Percentiles rank a stretch among this genome's conserved stretches.
Conservation (phyloP, 495 filamentous ascomycete species). For the Penicillium crystallinum region DNA sequence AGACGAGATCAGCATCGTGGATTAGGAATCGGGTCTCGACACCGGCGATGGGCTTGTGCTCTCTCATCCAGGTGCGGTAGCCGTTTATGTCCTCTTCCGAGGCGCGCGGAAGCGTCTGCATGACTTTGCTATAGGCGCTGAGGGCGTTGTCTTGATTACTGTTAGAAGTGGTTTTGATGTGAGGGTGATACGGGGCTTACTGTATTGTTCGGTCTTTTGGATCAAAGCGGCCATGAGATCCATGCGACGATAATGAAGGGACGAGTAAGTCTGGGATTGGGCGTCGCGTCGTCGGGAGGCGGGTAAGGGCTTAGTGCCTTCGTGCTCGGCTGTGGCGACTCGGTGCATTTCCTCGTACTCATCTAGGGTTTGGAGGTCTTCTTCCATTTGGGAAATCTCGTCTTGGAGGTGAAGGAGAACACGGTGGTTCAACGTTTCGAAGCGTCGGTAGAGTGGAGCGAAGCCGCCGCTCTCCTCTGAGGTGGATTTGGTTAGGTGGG, state of each 20-base stretch:
- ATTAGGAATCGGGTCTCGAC: constrained; percentile 67
- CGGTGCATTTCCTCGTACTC: constrained; percentile 63
- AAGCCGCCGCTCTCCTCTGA: constrained; percentile 34
- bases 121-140: constrained; percentile 59
- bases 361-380: constrained; percentile 67
- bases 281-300: constrained; percentile 61
- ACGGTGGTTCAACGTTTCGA: constrained; percentile 79
- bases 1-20: constrained; percentile 59
- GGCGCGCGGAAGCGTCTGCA: constrained; percentile 51
- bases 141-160: constrained; percentile 59
- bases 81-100: constrained; percentile 51
- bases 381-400: constrained; percentile 74
- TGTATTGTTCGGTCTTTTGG: constrained; percentile 77
- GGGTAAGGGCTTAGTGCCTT: constrained; percentile 43
- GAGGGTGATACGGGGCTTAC: constrained; percentile 46
- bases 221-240: constrained; percentile 66
- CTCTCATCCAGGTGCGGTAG: constrained; percentile 64
- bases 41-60: constrained; percentile 55
- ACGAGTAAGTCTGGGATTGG: constrained; percentile 54
- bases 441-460: constrained; percentile 77
- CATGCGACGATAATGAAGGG: constrained; percentile 66
- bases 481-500: constrained; percentile 47
- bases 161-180: background rate
- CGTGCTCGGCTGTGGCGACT: constrained; percentile 47
- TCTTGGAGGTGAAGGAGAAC: constrained; percentile 82